Conservation (phyloP, 352 stramenopile species). For the Globisporangium megalacanthum region DNA sequence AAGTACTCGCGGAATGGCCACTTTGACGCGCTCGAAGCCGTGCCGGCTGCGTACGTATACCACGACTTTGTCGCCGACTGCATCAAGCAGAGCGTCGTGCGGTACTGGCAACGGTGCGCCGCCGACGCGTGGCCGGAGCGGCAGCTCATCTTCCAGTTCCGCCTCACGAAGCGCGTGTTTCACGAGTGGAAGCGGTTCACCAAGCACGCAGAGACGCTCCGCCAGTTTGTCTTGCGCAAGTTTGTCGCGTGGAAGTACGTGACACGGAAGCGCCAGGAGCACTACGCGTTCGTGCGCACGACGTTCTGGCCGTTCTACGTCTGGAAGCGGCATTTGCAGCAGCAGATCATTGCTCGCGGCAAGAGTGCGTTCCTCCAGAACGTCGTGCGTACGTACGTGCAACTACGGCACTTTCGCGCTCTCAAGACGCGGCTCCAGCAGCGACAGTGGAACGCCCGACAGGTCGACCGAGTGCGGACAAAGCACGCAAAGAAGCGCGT, state of each 20-base stretch:
- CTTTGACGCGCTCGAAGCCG: conserved; percentile 56
- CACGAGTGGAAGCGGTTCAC: conserved; percentile 42
- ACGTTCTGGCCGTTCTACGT: conserved; percentile 81
- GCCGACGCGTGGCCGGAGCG: conserved; percentile 53
- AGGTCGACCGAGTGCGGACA: conserved; percentile 20
- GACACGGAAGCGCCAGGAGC: conserved; percentile 36
- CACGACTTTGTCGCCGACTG: conserved; percentile 46
- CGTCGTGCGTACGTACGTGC: conserved; percentile 51
- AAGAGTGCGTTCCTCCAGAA: conserved; percentile 55
- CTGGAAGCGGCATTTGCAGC: conserved; percentile 70
- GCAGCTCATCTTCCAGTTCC: conserved; percentile 54
- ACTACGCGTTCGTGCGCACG: conserved; percentile 51
- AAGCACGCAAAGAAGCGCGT: conserved; percentile 18
- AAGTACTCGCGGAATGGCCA: conserved; percentile 79
- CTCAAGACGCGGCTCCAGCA: conserved; percentile 25
- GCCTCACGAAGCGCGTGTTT: conserved; percentile 50
- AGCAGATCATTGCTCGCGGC: conserved; percentile 53
- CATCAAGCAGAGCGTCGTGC: conserved; percentile 38
- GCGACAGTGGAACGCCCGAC: conserved; percentile 26
- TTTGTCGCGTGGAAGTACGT: conserved; percentile 63
- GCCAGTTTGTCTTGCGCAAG: conserved; percentile 40
- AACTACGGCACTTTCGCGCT: conserved; percentile 50
- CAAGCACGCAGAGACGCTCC: conserved; percentile 28
- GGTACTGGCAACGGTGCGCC: conserved; percentile 31
- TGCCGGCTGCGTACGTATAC: conserved; percentile 40